A percentile compares a stretch with the other conserved stretches of the same genome.
Conservation (phyloP, 345 rosid genomes). For the Gossypium rotundifolium region DNA sequence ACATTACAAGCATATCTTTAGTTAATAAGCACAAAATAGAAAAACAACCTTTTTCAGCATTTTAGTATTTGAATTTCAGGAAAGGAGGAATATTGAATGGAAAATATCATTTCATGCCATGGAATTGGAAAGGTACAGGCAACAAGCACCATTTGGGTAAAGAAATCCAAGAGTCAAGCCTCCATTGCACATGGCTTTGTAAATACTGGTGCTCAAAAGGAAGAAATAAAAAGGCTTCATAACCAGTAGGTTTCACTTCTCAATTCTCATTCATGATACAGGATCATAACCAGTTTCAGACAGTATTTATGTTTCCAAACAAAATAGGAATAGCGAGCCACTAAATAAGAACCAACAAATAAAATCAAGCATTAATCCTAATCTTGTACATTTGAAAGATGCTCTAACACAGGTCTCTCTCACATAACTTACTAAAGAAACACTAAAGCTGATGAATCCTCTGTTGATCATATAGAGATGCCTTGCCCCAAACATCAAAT, state of each 20-base stretch:
- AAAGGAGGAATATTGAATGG: not conserved
- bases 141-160: not conserved
- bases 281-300: not conserved
- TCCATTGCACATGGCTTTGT: slow-evolving; percentile 5
- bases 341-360: not conserved
- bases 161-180: not conserved
- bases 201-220: not conserved
- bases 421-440: not conserved
- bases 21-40: not conserved
- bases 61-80: not conserved
- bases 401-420: not conserved
- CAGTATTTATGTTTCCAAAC: not conserved
- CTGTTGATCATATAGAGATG: not conserved
- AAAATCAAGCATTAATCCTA: not conserved
- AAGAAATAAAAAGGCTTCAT: not conserved
- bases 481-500: not conserved
- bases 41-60: not conserved
- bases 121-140: not conserved
- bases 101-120: not conserved
- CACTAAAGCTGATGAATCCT: not conserved
- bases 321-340: not conserved
- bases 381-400: not conserved
- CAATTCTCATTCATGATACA: not conserved
- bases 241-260: not conserved
- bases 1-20: not conserved